A percentile compares a stretch with the other conserved stretches of the same genome.
phyloP scores from a whole-genome alignment of 306 rosid species.

The Glycine latifolia region DNA sequence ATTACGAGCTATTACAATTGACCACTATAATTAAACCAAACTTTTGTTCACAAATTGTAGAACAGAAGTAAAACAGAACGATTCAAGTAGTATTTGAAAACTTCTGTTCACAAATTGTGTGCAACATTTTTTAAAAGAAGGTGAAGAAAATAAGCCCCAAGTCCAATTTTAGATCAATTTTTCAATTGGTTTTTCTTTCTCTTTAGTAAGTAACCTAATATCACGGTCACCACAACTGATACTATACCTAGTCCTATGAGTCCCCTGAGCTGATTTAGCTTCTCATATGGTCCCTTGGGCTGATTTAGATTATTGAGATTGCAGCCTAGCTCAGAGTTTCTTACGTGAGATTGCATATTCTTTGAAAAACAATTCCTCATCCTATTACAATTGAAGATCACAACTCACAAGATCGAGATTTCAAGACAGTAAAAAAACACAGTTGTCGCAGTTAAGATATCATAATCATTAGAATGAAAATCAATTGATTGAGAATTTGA shows the following conservation, averaged over 20 bases:
- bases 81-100: too few relatives aligned
- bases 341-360: constrained; percentile 76
- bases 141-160: too few relatives aligned
- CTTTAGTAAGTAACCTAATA: background rate
- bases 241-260: background rate
- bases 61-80: too few relatives aligned
- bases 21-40: background rate
- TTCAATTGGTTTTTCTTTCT: background rate
- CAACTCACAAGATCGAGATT: background rate
- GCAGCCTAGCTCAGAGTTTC: constrained; percentile 77
- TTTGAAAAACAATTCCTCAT: constrained; percentile 63
- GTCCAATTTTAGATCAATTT: background rate
- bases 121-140: too few relatives aligned
- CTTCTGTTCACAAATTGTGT: too few relatives aligned
- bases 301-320: background rate
- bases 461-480: background rate
- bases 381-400: constrained; percentile 46
- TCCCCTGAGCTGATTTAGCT: background rate
- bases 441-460: background rate
- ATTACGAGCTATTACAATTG: background rate
- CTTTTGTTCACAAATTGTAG: background rate
- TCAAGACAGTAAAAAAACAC: background rate
- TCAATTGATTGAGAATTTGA: background rate
- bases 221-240: background rate
- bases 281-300: background rate